Evolutionary conservation across 2,329 filamentous ascomycete species (phyloP).

Genomic region (Alternaria longipes): DNA sequence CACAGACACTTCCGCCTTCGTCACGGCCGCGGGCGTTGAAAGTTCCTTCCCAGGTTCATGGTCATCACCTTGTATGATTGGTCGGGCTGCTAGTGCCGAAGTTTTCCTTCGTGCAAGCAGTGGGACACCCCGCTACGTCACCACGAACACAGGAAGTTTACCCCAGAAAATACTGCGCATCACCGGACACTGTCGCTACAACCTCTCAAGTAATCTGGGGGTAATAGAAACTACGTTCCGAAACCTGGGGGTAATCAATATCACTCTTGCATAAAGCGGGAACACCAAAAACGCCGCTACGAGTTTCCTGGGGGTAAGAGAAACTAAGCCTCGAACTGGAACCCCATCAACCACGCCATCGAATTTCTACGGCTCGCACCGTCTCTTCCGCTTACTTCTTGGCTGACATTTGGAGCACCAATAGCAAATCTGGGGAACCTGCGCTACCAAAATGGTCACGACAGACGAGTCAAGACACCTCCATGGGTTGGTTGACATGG

Average conservation of each 20-base stretch:
- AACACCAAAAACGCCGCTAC: constrained; percentile 24
- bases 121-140: constrained; percentile 28
- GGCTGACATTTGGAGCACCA: constrained; percentile 23
- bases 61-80: constrained; percentile 17
- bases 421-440: constrained; percentile 27
- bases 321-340: constrained; percentile 21
- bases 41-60: background rate
- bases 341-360: constrained; percentile 34
- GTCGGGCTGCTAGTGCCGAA: constrained; percentile 26
- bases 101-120: constrained; percentile 25
- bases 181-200: constrained; percentile 28
- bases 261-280: constrained; percentile 23
- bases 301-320: constrained; percentile 36
- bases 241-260: constrained; percentile 28
- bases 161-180: constrained; percentile 28
- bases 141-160: constrained; percentile 20
- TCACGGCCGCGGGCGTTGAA: background rate
- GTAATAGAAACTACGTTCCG: constrained; percentile 38
- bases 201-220: constrained; percentile 41
- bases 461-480: constrained; percentile 31
- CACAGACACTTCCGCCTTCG: background rate
- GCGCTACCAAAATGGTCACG: constrained; percentile 22
- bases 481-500: constrained; percentile 50
- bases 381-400: constrained; percentile 21
- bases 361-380: constrained; percentile 26